Percentiles rank a stretch among this genome's conserved stretches.
Conservation (phyloP, 306 rosid species). For the Styphnolobium japonicum region DNA sequence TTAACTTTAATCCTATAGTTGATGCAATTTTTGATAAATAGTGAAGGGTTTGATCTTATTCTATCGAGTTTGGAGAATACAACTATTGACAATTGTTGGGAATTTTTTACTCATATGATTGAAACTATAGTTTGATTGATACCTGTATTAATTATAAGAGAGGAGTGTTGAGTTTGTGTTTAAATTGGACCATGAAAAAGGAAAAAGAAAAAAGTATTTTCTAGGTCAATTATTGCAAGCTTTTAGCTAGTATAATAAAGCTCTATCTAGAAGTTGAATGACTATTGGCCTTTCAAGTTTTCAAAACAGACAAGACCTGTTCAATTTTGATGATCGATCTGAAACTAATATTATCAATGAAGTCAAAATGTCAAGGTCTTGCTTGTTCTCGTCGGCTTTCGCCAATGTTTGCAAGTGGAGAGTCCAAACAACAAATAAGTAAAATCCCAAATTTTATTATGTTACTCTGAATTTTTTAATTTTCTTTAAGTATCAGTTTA, state of each 20-base stretch:
- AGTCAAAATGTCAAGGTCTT: neutral
- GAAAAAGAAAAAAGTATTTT: neutral
- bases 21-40: too few relatives aligned
- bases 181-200: neutral
- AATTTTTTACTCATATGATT: too few relatives aligned
- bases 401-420: neutral
- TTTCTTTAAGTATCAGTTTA: too few relatives aligned
- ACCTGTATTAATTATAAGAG: neutral
- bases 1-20: too few relatives aligned
- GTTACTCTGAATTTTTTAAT: too few relatives aligned
- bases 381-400: neutral
- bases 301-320: neutral
- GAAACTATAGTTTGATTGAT: too few relatives aligned
- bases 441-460: too few relatives aligned
- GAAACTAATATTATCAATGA: neutral
- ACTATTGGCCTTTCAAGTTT: neutral
- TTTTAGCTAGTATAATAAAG: too few relatives aligned
- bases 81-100: too few relatives aligned
- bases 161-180: neutral
- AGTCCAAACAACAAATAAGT: neutral
- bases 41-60: too few relatives aligned
- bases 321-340: neutral
- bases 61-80: too few relatives aligned
- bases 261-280: constrained; percentile 4
- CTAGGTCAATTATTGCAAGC: neutral